These are phyloP conservation scores for Penicillium italicum DNA, from an alignment of 2,329 filamentous ascomycete species.

Conservation along the genomic window DNA sequence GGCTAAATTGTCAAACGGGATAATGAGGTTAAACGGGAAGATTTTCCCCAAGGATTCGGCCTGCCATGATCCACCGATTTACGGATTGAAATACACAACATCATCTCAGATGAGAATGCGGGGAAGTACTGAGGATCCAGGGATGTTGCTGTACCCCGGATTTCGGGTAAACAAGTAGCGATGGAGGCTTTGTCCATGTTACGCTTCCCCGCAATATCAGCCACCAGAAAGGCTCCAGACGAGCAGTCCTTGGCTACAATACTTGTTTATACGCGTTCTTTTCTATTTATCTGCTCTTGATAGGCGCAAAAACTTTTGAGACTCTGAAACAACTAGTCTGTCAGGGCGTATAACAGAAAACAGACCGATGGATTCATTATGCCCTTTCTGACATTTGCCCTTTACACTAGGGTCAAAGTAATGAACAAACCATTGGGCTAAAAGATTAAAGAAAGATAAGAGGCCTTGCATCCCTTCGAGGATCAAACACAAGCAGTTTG, in stretches of 20 bases:
- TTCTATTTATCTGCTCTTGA: no score
- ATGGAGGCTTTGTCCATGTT: background rate
- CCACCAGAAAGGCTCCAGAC: background rate
- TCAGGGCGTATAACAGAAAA: no score
- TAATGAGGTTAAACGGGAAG: background rate
- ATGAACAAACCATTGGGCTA: background rate
- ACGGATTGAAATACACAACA: background rate
- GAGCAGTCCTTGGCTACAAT: no score
- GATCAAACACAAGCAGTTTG: background rate
- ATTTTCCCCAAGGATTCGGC: background rate
- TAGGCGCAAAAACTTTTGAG: no score
- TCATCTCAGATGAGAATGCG: background rate
- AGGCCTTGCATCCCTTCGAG: background rate
- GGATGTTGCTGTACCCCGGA: background rate
- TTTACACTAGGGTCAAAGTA: no score
- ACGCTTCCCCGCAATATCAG: background rate
- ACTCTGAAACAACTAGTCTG: no score
- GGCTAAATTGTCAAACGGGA: background rate
- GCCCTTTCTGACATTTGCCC: no score
- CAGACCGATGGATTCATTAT: no score
- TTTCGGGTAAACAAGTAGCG: background rate
- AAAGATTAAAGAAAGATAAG: background rate
- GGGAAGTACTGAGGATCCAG: background rate
- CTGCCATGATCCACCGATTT: background rate
- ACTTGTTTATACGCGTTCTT: no score